These are phyloP conservation scores for Pyrrhoderma noxium DNA, from an alignment of 1,284 basidiomycete species.

Conservation along the genomic window DNA sequence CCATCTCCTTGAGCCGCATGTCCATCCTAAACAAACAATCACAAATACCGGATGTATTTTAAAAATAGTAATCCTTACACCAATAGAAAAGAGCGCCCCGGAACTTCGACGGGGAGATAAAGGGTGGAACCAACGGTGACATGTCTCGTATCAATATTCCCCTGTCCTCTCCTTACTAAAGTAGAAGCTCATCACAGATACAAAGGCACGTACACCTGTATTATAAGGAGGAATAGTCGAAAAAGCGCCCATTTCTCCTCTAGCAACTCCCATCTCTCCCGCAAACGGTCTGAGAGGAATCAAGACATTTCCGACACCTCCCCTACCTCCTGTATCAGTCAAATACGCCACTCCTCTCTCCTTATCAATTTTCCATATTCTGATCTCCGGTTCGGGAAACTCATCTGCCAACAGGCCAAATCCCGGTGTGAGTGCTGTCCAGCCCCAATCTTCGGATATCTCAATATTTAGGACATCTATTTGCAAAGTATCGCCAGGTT, in stretches of 20 bases:
- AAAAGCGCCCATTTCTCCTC: constrained; percentile 40
- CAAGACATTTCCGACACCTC: constrained; percentile 12
- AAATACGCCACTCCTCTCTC: constrained; percentile 31
- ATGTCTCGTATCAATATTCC: constrained; percentile 55
- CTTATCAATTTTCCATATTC: constrained; percentile 48
- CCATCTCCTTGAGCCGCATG: constrained; percentile 62
- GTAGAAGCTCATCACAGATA: neutral
- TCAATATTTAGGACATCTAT: constrained; percentile 46
- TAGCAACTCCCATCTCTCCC: constrained; percentile 62
- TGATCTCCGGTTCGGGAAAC: constrained; percentile 41
- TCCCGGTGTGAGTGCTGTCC: constrained; percentile 50
- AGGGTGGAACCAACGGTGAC: constrained; percentile 44
- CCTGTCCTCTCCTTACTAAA: constrained; percentile 20
- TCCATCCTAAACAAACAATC: constrained; percentile 43
- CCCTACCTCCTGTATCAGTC: neutral
- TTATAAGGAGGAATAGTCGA: constrained; percentile 57
- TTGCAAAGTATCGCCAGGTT: constrained; percentile 50
- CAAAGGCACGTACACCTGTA: constrained; percentile 32
- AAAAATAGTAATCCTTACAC: too few relatives aligned
- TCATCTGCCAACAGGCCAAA: constrained; percentile 54
- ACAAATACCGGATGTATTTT: neutral
- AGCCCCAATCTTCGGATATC: constrained; percentile 53
- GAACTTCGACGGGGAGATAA: constrained; percentile 52
- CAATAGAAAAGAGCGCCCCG: constrained; percentile 53
- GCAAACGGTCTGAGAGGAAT: constrained; percentile 48